Conservation (phyloP, 2,329 filamentous ascomycete species). For the Lecanoromycetidae sp. region DNA sequence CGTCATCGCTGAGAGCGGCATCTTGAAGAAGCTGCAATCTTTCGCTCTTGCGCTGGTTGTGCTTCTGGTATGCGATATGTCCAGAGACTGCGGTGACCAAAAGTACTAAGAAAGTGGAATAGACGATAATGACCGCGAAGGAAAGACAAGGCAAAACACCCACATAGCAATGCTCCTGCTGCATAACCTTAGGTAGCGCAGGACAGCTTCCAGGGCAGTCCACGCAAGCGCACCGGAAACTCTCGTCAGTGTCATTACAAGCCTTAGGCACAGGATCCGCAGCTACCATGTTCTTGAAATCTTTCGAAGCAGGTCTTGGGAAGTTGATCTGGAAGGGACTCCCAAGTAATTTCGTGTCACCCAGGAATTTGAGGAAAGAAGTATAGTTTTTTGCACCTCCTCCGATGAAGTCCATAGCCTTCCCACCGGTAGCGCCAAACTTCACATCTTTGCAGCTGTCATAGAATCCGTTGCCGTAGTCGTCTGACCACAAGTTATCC, state of each 20-base stretch:
- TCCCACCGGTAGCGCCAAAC: conserved; percentile 85
- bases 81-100: conserved; percentile 56
- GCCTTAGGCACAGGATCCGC: conserved; percentile 62
- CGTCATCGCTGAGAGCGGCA: conserved; percentile 71
- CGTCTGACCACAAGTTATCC: conserved; percentile 73
- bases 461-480: conserved; percentile 80
- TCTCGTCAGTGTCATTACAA: conserved; percentile 79
- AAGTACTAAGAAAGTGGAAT: conserved; percentile 60
- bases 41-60: conserved; percentile 63
- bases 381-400: conserved; percentile 86
- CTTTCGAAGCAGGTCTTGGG: conserved; percentile 45
- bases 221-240: conserved; percentile 82
- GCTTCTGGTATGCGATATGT: conserved; percentile 63
- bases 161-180: conserved; percentile 63
- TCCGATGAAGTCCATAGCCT: conserved; percentile 91
- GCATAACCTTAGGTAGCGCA: conserved; percentile 61
- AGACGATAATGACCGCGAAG: conserved; percentile 80
- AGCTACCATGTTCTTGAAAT: conserved; percentile 58
- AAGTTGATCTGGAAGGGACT: conserved; percentile 99
- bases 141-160: conserved; percentile 85
- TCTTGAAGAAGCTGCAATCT: conserved; percentile 79
- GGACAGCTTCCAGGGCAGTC: conserved; percentile 84
- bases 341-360: conserved; percentile 76
- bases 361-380: conserved; percentile 78
- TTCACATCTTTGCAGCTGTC: conserved; percentile 99